A percentile compares a stretch with the other conserved stretches of the same genome.
phyloP scores from a whole-genome alignment of 78 protist species.

The Creolimax fragrantissima region DNA sequence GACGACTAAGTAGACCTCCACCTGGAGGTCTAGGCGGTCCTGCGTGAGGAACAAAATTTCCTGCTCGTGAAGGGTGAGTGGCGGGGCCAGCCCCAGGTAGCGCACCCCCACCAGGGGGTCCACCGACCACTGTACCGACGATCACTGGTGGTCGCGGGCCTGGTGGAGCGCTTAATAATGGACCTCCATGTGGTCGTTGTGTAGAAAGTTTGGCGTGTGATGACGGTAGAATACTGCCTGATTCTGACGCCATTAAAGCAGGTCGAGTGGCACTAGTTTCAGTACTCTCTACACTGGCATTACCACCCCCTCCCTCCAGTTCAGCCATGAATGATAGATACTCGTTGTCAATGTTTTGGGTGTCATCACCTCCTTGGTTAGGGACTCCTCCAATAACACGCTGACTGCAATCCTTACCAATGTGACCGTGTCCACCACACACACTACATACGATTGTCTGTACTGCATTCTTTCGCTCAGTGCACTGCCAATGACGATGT shows the following conservation, averaged over 20 bases:
- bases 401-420: conserved; percentile 6
- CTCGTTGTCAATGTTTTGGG: conserved; percentile 15
- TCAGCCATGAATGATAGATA: conserved; percentile 2
- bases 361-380: neutral
- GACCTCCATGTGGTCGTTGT: neutral
- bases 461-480: neutral
- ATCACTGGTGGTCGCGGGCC: neutral
- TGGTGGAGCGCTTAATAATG: neutral
- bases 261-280: neutral
- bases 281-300: neutral
- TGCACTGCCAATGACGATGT: conserved; percentile 31
- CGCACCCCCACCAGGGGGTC: neutral
- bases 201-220: neutral
- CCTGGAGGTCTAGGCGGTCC: neutral
- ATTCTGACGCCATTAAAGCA: neutral
- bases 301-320: neutral
- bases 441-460: neutral
- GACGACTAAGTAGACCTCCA: neutral
- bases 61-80: neutral
- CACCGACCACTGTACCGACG: neutral
- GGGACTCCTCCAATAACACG: neutral
- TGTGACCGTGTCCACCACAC: conserved; percentile 37
- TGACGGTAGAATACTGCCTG: neutral
- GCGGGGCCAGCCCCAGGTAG: neutral
- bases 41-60: neutral